Evolutionary conservation across 139 green algal species (phyloP).

Genomic region (Chlamydomonas incerta): DNA sequence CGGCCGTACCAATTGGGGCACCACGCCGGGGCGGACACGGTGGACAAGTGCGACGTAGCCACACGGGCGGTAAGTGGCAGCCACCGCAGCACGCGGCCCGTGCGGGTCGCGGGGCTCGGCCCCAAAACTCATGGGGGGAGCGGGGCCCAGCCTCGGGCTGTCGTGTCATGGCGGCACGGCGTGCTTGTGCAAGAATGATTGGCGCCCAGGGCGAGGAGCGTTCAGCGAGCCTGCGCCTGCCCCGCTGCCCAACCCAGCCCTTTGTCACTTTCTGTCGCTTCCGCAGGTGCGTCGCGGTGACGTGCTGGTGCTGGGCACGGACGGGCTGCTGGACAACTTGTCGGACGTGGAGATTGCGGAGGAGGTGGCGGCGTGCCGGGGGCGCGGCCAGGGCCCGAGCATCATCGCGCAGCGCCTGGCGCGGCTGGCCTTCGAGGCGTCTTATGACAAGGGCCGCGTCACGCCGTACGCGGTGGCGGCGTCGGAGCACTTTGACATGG

Average conservation of each 20-base stretch:
- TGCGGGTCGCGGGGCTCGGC: no score
- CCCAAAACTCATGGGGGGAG: no score
- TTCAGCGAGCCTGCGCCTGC: no score
- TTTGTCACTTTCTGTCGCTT: no score
- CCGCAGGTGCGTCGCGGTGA: conserved; percentile 77
- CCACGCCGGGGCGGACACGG: conserved; percentile 50
- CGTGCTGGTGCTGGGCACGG: conserved; percentile 87
- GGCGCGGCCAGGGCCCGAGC: background rate
- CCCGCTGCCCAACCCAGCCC: no score
- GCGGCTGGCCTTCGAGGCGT: conserved; percentile 76
- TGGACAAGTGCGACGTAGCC: conserved; percentile 85
- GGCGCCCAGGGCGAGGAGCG: no score
- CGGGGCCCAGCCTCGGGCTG: no score
- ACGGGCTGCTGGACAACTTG: conserved; percentile 95
- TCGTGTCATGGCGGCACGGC: no score
- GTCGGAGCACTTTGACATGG: conserved; percentile 92
- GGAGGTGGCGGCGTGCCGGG: conserved; percentile 25
- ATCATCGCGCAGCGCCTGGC: conserved; percentile 68
- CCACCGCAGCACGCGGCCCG: no score
- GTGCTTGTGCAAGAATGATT: no score
- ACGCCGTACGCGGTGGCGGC: conserved; percentile 91
- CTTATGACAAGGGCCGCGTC: conserved; percentile 71
- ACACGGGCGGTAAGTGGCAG: conserved; percentile 43
- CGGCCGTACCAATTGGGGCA: conserved; percentile 91
- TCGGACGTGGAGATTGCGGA: conserved; percentile 76